Conservation (phyloP, 352 stramenopile genomes). For the Aphanomyces cochlioides region DNA sequence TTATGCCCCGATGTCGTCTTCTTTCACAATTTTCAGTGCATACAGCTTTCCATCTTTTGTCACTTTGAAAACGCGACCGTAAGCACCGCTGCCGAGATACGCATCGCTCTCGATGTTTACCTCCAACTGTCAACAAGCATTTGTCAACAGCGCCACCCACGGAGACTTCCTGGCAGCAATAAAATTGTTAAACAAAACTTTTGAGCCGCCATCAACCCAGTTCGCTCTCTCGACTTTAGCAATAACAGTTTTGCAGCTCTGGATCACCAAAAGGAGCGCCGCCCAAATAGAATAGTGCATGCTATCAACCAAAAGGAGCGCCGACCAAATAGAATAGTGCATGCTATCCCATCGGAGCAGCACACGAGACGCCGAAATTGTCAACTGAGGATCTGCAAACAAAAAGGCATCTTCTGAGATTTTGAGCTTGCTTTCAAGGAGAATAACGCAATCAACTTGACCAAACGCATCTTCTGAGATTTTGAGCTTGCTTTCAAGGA, state of each 20-base stretch:
- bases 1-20: constrained; percentile 26
- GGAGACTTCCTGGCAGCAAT: constrained; percentile 33
- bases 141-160: constrained; percentile 31
- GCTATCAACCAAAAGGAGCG: constrained; percentile 36
- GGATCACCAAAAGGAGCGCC: neutral
- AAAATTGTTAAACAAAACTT: constrained; percentile 34
- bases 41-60: constrained; percentile 28
- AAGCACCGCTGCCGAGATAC: constrained; percentile 35
- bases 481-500: constrained; percentile 38
- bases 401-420: constrained; percentile 38
- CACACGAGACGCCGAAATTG: too few relatives aligned
- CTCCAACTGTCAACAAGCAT: constrained; percentile 30
- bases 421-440: constrained; percentile 37
- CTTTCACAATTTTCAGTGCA: constrained; percentile 34
- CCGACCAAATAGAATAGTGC: constrained; percentile 35
- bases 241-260: constrained; percentile 33
- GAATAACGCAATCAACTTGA: constrained; percentile 36
- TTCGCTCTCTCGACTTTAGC: constrained; percentile 28
- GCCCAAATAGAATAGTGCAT: too few relatives aligned
- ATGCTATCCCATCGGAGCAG: constrained; percentile 16
- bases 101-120: constrained; percentile 35
- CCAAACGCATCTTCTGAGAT: constrained; percentile 38
- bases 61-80: constrained; percentile 30
- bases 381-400: constrained; percentile 34
- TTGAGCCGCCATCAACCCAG: constrained; percentile 34